phyloP scores from a whole-genome alignment of 352 stramenopile genomes.

The Globisporangium viniferum region DNA sequence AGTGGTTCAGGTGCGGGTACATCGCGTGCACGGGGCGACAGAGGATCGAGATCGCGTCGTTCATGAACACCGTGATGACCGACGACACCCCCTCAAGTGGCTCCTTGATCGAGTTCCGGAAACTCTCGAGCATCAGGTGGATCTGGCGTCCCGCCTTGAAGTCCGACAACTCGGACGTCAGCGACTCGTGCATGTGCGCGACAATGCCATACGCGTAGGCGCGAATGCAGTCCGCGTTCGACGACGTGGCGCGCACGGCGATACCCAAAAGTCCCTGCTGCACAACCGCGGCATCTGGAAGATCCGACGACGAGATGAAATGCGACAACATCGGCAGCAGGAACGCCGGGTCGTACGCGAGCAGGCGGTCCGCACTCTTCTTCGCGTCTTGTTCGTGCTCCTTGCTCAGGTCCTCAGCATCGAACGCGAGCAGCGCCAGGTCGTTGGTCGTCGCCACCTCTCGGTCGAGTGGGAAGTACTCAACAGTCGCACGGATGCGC shows the following conservation, averaged over 20 bases:
- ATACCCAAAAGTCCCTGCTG: slow-evolving; percentile 72
- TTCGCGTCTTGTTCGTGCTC: not conserved
- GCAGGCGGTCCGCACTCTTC: not conserved
- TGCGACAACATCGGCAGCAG: slow-evolving; percentile 74
- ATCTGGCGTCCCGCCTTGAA: slow-evolving; percentile 79
- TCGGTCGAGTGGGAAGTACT: slow-evolving; percentile 62
- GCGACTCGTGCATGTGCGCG: slow-evolving; percentile 67
- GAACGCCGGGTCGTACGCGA: slow-evolving; percentile 72
- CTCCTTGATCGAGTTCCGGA: slow-evolving; percentile 57
- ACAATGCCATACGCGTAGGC: slow-evolving; percentile 73
- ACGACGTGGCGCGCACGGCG: slow-evolving; percentile 70
- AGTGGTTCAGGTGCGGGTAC: slow-evolving; percentile 83
- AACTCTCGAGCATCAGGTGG: slow-evolving; percentile 73
- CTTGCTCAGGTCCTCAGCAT: not conserved
- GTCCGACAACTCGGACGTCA: slow-evolving; percentile 52
- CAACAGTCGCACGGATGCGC: slow-evolving; percentile 68
- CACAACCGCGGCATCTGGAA: slow-evolving; percentile 51
- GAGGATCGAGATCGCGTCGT: slow-evolving; percentile 70
- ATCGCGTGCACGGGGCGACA: slow-evolving; percentile 63
- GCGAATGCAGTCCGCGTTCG: slow-evolving; percentile 47
- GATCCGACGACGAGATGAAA: slow-evolving; percentile 69
- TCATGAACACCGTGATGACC: slow-evolving; percentile 80
- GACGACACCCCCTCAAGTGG: slow-evolving; percentile 62
- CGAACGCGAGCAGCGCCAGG: slow-evolving; percentile 27
- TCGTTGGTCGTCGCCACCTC: slow-evolving; percentile 27